phyloP scores from a whole-genome alignment of 2,329 filamentous ascomycete species.

The Nemania diffusa region DNA sequence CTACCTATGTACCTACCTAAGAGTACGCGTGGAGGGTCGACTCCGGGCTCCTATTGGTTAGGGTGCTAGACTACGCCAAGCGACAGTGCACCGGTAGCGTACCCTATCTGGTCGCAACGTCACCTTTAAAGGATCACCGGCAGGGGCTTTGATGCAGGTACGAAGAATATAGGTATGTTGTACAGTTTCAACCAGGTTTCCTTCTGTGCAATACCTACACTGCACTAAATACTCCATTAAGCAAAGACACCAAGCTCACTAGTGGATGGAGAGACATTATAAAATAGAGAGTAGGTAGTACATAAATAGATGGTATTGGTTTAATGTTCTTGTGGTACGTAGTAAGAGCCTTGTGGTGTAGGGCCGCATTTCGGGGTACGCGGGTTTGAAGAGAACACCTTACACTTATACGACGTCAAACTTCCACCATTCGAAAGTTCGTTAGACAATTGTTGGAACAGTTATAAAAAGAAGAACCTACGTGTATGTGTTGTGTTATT shows the following conservation, averaged over 20 bases:
- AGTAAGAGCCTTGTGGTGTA: neutral
- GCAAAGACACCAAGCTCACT: neutral
- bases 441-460: too few species aligned
- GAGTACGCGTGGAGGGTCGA: conserved; percentile 13
- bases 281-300: neutral
- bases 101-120: conserved; percentile 29
- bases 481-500: too few species aligned
- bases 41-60: conserved; percentile 23
- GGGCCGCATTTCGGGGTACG: neutral
- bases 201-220: conserved; percentile 6
- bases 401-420: neutral
- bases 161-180: conserved; percentile 34
- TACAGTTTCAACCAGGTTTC: conserved; percentile 40
- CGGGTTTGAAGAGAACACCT: neutral
- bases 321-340: neutral
- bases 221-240: neutral
- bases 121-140: conserved; percentile 39
- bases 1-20: neutral
- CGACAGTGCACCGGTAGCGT: conserved; percentile 14
- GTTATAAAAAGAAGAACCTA: too few species aligned
- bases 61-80: conserved; percentile 2
- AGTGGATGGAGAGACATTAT: neutral
- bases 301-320: neutral
- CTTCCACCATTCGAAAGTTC: too few species aligned
- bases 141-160: conserved; percentile 47